These are phyloP conservation scores for Auricularia auricula-judae DNA, from an alignment of 768 basidiomycete species.

Conservation along the genomic window DNA sequence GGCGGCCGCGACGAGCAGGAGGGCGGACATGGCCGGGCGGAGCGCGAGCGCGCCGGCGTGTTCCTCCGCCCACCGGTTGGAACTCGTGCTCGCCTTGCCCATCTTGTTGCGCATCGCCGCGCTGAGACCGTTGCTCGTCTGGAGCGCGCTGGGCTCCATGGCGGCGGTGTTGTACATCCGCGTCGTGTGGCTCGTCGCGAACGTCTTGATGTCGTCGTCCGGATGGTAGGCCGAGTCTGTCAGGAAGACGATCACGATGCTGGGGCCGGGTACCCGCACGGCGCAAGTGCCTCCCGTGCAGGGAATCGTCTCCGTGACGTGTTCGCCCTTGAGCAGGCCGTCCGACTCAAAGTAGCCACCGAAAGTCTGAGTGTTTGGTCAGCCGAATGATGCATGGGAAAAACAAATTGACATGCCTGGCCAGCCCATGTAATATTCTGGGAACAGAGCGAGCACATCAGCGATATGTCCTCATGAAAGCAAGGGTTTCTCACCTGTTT, in stretches of 20 bases:
- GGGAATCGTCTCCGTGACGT: slow-evolving; percentile 43
- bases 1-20: too few species aligned
- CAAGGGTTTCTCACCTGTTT: slow-evolving; percentile 28
- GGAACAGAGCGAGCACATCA: slow-evolving; percentile 23
- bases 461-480: slow-evolving; percentile 39
- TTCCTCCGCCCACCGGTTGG: neutral
- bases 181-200: slow-evolving; percentile 12
- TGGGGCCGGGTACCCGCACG: slow-evolving; percentile 57
- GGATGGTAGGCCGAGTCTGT: slow-evolving; percentile 24
- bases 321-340: slow-evolving; percentile 48
- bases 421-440: slow-evolving; percentile 69
- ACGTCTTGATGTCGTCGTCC: slow-evolving; percentile 29
- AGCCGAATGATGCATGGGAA: neutral
- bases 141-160: slow-evolving; percentile 42
- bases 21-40: too few species aligned
- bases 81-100: neutral
- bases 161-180: slow-evolving; percentile 34
- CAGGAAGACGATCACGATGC: slow-evolving; percentile 67
- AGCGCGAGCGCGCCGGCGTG: neutral
- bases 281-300: slow-evolving; percentile 45
- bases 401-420: slow-evolving; percentile 23
- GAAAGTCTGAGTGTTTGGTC: slow-evolving; percentile 27
- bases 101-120: slow-evolving; percentile 14
- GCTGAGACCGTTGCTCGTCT: slow-evolving; percentile 51
- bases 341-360: slow-evolving; percentile 54